These are phyloP conservation scores for Oryza coarctata DNA, from an alignment of 176 grass and related monocot genomes.

Conservation along the genomic window DNA sequence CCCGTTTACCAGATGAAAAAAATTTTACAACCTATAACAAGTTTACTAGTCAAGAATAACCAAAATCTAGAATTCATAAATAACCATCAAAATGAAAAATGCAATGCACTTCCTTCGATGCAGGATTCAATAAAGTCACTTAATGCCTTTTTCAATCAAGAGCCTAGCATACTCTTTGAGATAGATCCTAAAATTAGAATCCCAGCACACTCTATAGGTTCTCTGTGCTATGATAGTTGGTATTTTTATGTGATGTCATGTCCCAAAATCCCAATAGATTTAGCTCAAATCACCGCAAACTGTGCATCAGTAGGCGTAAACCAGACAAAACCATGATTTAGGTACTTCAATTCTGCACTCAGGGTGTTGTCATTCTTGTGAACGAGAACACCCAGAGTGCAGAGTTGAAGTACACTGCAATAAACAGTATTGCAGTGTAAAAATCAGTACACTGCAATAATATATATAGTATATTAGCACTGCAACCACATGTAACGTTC, in stretches of 20 bases:
- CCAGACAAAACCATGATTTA: not conserved
- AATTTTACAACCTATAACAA: conserved; percentile 86
- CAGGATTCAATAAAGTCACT: not conserved
- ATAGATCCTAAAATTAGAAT: not conserved
- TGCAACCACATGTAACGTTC: not conserved
- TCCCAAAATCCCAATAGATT: not conserved
- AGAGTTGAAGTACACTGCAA: not conserved
- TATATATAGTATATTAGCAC: not conserved
- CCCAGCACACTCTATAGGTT: not conserved
- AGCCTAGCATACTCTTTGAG: conserved; percentile 2
- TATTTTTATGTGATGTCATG: not conserved
- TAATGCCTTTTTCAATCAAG: conserved; percentile 11
- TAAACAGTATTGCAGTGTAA: no score
- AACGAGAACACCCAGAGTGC: no score
- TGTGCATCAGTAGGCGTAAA: not conserved
- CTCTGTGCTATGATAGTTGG: not conserved
- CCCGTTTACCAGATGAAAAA: conserved; percentile 92
- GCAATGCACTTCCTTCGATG: not conserved
- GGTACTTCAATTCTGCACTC: not conserved
- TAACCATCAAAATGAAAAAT: not conserved
- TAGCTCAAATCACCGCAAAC: not conserved
- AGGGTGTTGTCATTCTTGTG: conserved; percentile 3
- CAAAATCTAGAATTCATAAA: conserved; percentile 1
- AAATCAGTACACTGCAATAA: not conserved
- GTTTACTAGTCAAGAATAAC: conserved; percentile 15